Evolutionary conservation across 345 rosid genomes (phyloP).

Genomic region (Populus ilicifolia): DNA sequence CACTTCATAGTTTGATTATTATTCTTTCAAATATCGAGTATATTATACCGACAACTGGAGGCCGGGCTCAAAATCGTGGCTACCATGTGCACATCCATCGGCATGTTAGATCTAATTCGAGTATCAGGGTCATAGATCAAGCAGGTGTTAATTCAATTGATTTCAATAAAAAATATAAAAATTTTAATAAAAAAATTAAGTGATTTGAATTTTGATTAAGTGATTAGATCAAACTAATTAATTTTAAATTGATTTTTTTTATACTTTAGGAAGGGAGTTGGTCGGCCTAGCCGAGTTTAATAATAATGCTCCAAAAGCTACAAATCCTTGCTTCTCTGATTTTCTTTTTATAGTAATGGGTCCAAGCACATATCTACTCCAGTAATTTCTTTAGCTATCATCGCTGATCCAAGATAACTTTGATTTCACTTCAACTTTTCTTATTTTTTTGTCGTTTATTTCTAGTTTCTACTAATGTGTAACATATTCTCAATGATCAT

Average conservation of each 20-base stretch:
- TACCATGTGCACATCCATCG: neutral
- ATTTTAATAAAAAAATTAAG: no score
- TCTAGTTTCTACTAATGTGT: neutral
- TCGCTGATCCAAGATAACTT: neutral
- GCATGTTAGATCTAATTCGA: no score
- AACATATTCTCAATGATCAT: neutral
- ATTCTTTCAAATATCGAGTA: neutral
- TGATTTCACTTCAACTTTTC: neutral
- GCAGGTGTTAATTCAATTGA: no score
- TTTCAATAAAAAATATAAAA: no score
- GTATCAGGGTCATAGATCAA: no score
- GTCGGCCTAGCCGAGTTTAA: no score
- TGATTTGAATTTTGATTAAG: no score
- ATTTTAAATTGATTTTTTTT: no score
- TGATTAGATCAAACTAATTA: no score
- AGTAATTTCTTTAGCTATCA: neutral
- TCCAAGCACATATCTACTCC: neutral
- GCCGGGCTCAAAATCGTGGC: neutral
- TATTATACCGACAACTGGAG: neutral
- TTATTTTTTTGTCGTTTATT: neutral
- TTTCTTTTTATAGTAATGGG: neutral
- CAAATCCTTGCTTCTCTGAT: neutral
- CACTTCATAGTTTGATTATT: slow-evolving; percentile 2
- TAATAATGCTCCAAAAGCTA: neutral
- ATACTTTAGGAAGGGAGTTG: no score